These are phyloP conservation scores for Naganishia friedmannii DNA, from an alignment of 768 basidiomycete species.

Conservation along the genomic window DNA sequence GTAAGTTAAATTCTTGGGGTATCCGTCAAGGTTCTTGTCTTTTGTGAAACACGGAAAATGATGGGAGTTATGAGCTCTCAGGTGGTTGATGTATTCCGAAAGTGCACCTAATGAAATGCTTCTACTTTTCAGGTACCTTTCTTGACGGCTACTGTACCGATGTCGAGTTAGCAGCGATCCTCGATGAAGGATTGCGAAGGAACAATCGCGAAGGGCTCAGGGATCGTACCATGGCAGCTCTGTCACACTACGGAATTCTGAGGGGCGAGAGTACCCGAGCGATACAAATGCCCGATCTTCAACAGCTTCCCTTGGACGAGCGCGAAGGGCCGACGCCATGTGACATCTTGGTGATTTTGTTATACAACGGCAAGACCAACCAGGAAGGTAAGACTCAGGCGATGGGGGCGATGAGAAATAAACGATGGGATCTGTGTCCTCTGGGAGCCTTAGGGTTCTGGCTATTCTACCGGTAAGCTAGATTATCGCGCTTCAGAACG, in stretches of 20 bases:
- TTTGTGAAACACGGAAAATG: background rate
- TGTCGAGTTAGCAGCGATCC: background rate
- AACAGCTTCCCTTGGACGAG: no score
- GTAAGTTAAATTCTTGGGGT: background rate
- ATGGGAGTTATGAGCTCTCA: background rate
- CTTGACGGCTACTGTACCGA: slow-evolving; percentile 3
- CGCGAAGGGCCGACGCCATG: no score
- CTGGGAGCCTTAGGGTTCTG: background rate
- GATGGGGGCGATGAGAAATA: slow-evolving; percentile 5
- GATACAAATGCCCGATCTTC: background rate
- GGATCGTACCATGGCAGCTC: slow-evolving; percentile 12
- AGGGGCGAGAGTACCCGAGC: background rate
- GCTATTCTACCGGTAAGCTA: no score
- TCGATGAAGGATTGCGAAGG: background rate
- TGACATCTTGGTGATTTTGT: no score
- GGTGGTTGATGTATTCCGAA: no score
- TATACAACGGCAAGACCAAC: background rate
- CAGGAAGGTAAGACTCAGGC: slow-evolving; percentile 1
- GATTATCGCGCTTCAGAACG: no score
- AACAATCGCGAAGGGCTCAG: slow-evolving; percentile 5
- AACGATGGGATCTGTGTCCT: slow-evolving; percentile 5
- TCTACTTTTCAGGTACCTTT: background rate
- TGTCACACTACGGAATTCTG: background rate
- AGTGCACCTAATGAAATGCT: background rate
- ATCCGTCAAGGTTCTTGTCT: background rate